phyloP scores from a whole-genome alignment of 495 filamentous ascomycete species.

The Neurospora sp. region DNA sequence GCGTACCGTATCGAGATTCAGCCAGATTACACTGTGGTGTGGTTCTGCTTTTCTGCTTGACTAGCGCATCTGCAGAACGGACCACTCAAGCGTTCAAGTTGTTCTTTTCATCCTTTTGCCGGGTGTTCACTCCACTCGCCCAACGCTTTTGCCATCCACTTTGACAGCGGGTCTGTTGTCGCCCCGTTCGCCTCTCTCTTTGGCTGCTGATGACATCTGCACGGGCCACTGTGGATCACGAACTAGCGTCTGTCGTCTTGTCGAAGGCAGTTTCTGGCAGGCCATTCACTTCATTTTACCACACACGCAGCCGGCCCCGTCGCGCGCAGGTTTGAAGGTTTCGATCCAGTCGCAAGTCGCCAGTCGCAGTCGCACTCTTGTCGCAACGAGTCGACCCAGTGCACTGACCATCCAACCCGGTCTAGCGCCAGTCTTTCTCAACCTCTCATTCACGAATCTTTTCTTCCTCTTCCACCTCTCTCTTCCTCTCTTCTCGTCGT shows the following conservation, averaged over 20 bases:
- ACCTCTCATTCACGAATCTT: slow-evolving; percentile 15
- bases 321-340: background rate
- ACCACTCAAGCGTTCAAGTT: background rate
- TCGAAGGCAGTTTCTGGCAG: background rate
- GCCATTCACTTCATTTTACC: background rate
- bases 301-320: background rate
- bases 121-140: background rate
- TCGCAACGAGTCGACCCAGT: slow-evolving; percentile 6
- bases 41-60: background rate
- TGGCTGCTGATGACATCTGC: background rate
- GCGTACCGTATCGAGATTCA: background rate
- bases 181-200: background rate
- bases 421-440: slow-evolving; percentile 4
- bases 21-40: background rate
- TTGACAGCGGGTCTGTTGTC: background rate
- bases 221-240: background rate
- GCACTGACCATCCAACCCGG: slow-evolving; percentile 8
- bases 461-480: slow-evolving; percentile 16
- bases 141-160: background rate
- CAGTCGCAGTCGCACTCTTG: slow-evolving; percentile 4
- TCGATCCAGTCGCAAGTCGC: background rate
- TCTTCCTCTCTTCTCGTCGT: slow-evolving; percentile 13
- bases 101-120: background rate
- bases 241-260: background rate
- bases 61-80: background rate